phyloP scores from a whole-genome alignment of 805 yeast genomes.

The Saccharomycopsis fodiens region DNA sequence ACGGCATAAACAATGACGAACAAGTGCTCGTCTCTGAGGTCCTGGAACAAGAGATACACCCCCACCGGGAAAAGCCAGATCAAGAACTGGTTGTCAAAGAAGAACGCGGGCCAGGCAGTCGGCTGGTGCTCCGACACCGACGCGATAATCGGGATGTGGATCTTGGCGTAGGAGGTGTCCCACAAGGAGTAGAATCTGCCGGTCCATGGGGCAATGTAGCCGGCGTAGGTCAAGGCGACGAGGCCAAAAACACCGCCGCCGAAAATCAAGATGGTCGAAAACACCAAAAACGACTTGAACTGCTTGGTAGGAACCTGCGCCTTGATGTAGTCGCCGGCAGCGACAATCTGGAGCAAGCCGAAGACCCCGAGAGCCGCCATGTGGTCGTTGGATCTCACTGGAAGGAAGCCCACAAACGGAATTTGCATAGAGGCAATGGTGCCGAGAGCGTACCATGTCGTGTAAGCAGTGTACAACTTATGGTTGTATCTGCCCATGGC shows the following conservation, averaged over 20 bases:
- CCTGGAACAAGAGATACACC: slow-evolving; percentile 82
- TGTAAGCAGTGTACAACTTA: slow-evolving; percentile 79
- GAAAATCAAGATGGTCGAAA: slow-evolving; percentile 50
- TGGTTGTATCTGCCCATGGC: slow-evolving; percentile 91
- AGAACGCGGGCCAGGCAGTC: slow-evolving; percentile 99
- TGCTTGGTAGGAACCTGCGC: slow-evolving; percentile 62
- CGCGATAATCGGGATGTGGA: slow-evolving; percentile 97
- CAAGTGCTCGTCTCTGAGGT: slow-evolving; percentile 83
- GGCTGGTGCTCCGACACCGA: slow-evolving; percentile 99
- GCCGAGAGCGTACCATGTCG: slow-evolving; percentile 96
- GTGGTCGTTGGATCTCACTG: slow-evolving; percentile 94
- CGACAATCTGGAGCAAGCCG: slow-evolving; percentile 87
- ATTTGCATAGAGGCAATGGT: slow-evolving; percentile 99
- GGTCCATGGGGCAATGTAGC: slow-evolving; percentile 98
- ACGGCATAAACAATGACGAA: slow-evolving; percentile 88
- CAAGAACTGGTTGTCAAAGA: slow-evolving; percentile 85
- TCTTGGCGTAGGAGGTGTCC: slow-evolving; percentile 97
- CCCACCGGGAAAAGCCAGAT: slow-evolving; percentile 99
- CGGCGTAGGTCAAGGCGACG: slow-evolving; percentile 75
- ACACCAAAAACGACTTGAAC: slow-evolving; percentile 61
- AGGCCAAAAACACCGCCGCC: slow-evolving; percentile 63
- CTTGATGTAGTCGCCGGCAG: slow-evolving; percentile 76
- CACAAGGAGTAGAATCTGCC: slow-evolving; percentile 97
- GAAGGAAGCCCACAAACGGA: slow-evolving; percentile 96
- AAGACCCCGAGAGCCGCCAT: slow-evolving; percentile 98